phyloP scores from a whole-genome alignment of 2,329 filamentous ascomycete genomes.

The Atkinsonella hypoxylon region DNA sequence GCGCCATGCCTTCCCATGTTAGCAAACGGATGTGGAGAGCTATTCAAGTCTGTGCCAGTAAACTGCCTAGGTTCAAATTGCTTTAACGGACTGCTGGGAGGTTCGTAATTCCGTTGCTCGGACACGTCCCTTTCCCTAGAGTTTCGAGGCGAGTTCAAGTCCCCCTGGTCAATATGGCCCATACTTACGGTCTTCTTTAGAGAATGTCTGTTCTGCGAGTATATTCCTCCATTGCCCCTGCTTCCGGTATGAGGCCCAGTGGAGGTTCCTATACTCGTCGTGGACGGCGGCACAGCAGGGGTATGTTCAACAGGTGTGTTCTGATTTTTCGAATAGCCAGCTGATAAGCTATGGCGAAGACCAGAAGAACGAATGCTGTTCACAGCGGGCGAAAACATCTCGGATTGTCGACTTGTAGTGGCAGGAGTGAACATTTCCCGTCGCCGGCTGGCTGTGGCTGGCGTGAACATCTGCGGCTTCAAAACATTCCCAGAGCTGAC shows the following conservation, averaged over 20 bases:
- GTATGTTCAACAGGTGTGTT: slow-evolving; percentile 1
- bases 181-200: slow-evolving; percentile 64
- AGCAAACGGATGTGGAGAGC: slow-evolving; percentile 26
- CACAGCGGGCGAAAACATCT: slow-evolving; percentile 21
- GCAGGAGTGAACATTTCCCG: slow-evolving; percentile 18
- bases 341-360: slow-evolving; percentile 23
- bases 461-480: slow-evolving; percentile 32
- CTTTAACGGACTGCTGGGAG: slow-evolving; percentile 30
- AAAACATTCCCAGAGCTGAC: slow-evolving; percentile 18
- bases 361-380: slow-evolving; percentile 16
- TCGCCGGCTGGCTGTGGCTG: slow-evolving; percentile 20
- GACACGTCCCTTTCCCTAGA: slow-evolving; percentile 49
- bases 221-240: slow-evolving; percentile 72
- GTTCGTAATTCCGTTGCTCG: slow-evolving; percentile 33
- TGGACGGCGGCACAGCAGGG: slow-evolving; percentile 16
- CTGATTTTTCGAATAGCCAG: slow-evolving; percentile 12
- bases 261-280: slow-evolving; percentile 10
- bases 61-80: slow-evolving; percentile 18
- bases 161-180: slow-evolving; percentile 38
- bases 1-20: slow-evolving; percentile 23
- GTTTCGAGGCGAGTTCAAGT: slow-evolving; percentile 39
- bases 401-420: slow-evolving; percentile 11
- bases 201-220: slow-evolving; percentile 69
- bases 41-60: slow-evolving; percentile 12
- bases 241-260: slow-evolving; percentile 19